Percentiles rank a stretch among this genome's conserved stretches.
Conservation (phyloP, 768 basidiomycete genomes). For the Auricularia sp. region DNA sequence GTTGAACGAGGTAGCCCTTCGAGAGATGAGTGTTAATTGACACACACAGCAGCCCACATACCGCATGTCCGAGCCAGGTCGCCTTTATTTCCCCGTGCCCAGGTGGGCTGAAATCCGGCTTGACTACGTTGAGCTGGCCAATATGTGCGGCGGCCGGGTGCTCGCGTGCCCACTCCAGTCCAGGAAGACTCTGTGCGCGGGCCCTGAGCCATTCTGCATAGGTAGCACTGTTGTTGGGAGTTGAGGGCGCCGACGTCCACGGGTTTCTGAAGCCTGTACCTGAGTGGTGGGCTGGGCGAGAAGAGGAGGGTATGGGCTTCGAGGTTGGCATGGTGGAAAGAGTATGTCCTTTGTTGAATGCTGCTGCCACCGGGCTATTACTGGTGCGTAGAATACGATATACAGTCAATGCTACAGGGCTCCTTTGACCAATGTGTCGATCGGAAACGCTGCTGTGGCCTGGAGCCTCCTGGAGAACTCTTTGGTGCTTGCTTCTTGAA, state of each 20-base stretch:
- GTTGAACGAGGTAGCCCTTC: constrained; percentile 23
- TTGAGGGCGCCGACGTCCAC: background rate
- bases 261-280: background rate
- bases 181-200: background rate
- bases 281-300: background rate
- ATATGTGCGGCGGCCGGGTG: constrained; percentile 1
- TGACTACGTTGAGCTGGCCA: constrained; percentile 16
- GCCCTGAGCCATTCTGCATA: background rate
- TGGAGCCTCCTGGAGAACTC: too few species aligned
- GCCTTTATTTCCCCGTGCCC: constrained; percentile 15
- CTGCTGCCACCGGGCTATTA: too few species aligned
- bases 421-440: too few species aligned
- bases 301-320: background rate
- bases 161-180: constrained; percentile 11
- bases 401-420: too few species aligned
- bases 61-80: constrained; percentile 33
- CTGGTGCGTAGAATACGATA: too few species aligned
- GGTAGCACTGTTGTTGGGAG: background rate
- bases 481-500: too few species aligned
- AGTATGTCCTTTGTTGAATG: too few species aligned
- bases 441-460: too few species aligned
- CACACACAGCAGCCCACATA: constrained; percentile 10
- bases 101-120: constrained; percentile 17
- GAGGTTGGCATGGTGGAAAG: too few species aligned
- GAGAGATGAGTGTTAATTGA: background rate